Percentiles rank a stretch among this genome's conserved stretches.
phyloP scores from a whole-genome alignment of 495 filamentous ascomycete genomes.

The Penicillium canariense region DNA sequence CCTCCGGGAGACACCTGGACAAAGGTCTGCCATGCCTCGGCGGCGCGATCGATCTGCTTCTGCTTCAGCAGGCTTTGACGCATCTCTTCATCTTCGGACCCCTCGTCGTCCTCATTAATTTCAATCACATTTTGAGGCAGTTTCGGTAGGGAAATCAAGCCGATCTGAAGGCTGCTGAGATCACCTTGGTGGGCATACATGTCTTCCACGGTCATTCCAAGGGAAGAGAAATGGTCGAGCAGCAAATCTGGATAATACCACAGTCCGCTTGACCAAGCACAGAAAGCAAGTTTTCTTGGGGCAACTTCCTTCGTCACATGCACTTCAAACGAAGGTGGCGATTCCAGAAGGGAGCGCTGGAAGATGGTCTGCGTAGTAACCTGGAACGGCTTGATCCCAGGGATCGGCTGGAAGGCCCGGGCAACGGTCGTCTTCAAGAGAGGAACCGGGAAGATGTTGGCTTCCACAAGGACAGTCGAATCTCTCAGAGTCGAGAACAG shows the following conservation, averaged over 20 bases:
- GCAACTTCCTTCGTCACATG: slow-evolving; percentile 32
- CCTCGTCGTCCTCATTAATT: slow-evolving; percentile 29
- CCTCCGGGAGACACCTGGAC: slow-evolving; percentile 28
- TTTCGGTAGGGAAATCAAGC: slow-evolving; percentile 29
- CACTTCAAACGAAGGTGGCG: slow-evolving; percentile 30
- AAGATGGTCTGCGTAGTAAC: slow-evolving; percentile 31
- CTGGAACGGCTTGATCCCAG: slow-evolving; percentile 36
- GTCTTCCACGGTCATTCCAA: slow-evolving; percentile 25
- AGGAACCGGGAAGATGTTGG: slow-evolving; percentile 31
- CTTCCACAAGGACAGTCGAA: slow-evolving; percentile 24
- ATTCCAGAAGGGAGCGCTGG: slow-evolving; percentile 24
- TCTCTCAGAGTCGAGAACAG: slow-evolving; percentile 33
- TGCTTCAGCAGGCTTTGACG: slow-evolving; percentile 15
- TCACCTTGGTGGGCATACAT: slow-evolving; percentile 20
- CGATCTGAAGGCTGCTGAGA: slow-evolving; percentile 35
- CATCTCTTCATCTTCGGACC: slow-evolving; percentile 26
- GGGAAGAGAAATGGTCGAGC: slow-evolving; percentile 18
- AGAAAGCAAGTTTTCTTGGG: slow-evolving; percentile 29
- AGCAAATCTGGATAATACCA: slow-evolving; percentile 35
- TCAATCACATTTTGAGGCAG: slow-evolving; percentile 5
- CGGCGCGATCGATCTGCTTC: slow-evolving; percentile 22
- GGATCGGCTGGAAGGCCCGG: slow-evolving; percentile 31
- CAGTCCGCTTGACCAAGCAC: slow-evolving; percentile 39
- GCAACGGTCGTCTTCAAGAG: slow-evolving; percentile 28
- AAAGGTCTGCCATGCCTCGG: slow-evolving; percentile 35